Base-by-base conservation (phyloP, 192 early-diverging fungal genomes). In the Obelidium mucronatum region DNA sequence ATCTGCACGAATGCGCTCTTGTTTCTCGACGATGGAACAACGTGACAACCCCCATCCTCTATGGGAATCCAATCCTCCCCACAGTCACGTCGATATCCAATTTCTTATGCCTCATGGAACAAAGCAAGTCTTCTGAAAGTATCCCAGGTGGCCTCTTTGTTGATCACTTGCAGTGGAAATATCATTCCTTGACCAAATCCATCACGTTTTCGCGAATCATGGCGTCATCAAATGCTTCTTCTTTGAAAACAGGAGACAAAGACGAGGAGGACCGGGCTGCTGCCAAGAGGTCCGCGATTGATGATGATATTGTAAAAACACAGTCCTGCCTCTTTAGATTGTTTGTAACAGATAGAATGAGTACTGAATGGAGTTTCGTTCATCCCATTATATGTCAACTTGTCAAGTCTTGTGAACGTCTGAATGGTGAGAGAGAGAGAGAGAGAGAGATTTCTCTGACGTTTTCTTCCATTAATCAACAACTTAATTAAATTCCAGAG, bases 291-390 rank as follows among this genome's bases (percentile, higher is more conserved):
- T 22, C 8, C 60, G 11, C n/a, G 15, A 48, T 39, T 11, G 40
- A 61, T 33, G 76, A 68, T 2, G 59, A 71, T 28, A 70, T 77
- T 2, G n/a, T 68, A 28, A 60, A 58, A 37, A 40, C 76, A 11
- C 76, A 77, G 37, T 77, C 76, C 8, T 70, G 34, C 11, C 34
- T 77, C 15, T 77, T 77, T 44, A 66, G 76, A 22, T 30, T 77
- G 17, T 19, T 77, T 17, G 76, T 77, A 36, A 28, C 35, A 11
- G 76, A 77, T 31, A 31, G 76, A 40, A 42, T 22, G 36, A 68
- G 40, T 56, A 17, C n/a, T 1, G 55, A 34, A n/a, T 77, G 76
- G 76, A 60, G n/a, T 13, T 55, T 68, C 31, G 53, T 68, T 3
- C 76, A 77, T 48, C 76, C 76, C 5, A 30, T 70, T 33, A 19